These are phyloP conservation scores for Leccinum truebloodii DNA, from an alignment of 768 basidiomycete genomes.

Conservation along the genomic window DNA sequence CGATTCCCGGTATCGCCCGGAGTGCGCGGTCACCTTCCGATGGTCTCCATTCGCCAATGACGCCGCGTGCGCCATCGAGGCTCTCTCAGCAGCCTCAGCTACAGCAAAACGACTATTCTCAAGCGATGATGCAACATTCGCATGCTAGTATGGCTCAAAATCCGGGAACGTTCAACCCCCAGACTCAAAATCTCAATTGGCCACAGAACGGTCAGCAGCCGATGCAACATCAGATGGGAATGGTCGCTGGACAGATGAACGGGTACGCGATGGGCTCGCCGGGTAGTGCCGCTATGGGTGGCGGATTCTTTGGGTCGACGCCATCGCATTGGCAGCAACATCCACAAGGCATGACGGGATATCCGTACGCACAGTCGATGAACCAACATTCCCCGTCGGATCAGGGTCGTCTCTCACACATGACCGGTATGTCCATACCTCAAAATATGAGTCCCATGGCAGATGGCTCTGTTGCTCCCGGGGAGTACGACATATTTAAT, in stretches of 20 bases:
- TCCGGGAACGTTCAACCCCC: conserved; percentile 27
- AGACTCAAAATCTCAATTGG: conserved; percentile 44
- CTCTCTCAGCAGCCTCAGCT: conserved; percentile 47
- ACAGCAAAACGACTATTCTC: conserved; percentile 45
- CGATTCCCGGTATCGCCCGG: conserved; percentile 74
- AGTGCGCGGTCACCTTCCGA: conserved; percentile 79
- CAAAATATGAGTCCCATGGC: conserved; percentile 43
- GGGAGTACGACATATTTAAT: conserved; percentile 61
- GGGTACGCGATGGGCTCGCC: conserved; percentile 39
- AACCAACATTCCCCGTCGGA: conserved; percentile 26
- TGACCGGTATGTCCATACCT: conserved; percentile 53
- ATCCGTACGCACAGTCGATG: conserved; percentile 32
- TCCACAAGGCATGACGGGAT: conserved; percentile 30
- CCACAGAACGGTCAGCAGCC: conserved; percentile 58
- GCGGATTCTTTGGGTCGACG: conserved; percentile 27
- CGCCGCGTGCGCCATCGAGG: conserved; percentile 37
- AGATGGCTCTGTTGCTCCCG: conserved; percentile 41
- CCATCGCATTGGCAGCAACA: conserved; percentile 32
- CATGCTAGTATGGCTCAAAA: conserved; percentile 35
- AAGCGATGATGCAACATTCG: conserved; percentile 38
- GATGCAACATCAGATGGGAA: conserved; percentile 42
- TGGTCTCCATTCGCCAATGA: conserved; percentile 46
- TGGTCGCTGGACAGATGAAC: conserved; percentile 39
- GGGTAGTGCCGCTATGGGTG: conserved; percentile 32
- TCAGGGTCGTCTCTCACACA: conserved; percentile 43